Evolutionary conservation across 208 protist genomes (phyloP).

Genomic region (Leishmania tarentolae): DNA sequence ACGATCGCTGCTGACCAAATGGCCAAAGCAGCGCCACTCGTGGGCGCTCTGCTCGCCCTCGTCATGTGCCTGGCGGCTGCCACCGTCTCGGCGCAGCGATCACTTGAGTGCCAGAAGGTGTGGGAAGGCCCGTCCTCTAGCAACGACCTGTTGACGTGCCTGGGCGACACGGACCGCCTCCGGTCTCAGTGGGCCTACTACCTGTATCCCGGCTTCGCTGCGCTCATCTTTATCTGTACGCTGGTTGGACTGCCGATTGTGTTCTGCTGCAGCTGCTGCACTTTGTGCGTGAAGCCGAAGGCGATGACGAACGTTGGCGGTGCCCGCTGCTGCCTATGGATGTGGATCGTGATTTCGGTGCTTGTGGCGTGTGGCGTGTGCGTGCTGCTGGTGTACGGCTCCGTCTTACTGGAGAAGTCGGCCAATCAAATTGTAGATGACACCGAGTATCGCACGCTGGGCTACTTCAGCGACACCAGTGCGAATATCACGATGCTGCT

Average conservation of each 20-base stretch:
- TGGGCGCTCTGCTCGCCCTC: conserved; percentile 30
- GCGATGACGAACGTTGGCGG: conserved; percentile 26
- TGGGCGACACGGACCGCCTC: conserved; percentile 52
- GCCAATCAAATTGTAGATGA: conserved; percentile 35
- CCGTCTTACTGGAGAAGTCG: conserved; percentile 35
- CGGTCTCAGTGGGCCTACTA: conserved; percentile 59
- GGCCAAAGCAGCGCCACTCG: conserved; percentile 14
- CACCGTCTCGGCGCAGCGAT: conserved; percentile 38
- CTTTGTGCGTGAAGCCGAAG: conserved; percentile 39
- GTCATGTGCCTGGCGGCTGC: conserved; percentile 35
- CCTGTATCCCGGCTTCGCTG: conserved; percentile 52
- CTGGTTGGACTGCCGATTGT: conserved; percentile 62
- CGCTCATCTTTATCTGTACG: conserved; percentile 56
- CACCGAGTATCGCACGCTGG: conserved; percentile 34
- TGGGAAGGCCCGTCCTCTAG: conserved; percentile 55
- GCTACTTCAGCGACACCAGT: conserved; percentile 54
- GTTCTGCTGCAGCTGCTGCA: conserved; percentile 58
- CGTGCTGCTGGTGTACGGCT: conserved; percentile 67
- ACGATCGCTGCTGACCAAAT: not conserved
- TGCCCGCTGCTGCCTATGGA: conserved; percentile 63
- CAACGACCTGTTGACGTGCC: conserved; percentile 66
- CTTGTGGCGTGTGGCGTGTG: conserved; percentile 53
- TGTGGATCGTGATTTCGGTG: conserved; percentile 62
- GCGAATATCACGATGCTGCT: conserved; percentile 39
- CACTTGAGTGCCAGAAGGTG: conserved; percentile 75